phyloP scores from a whole-genome alignment of 2,329 filamentous ascomycete species.

The Lachnellula occidentalis region DNA sequence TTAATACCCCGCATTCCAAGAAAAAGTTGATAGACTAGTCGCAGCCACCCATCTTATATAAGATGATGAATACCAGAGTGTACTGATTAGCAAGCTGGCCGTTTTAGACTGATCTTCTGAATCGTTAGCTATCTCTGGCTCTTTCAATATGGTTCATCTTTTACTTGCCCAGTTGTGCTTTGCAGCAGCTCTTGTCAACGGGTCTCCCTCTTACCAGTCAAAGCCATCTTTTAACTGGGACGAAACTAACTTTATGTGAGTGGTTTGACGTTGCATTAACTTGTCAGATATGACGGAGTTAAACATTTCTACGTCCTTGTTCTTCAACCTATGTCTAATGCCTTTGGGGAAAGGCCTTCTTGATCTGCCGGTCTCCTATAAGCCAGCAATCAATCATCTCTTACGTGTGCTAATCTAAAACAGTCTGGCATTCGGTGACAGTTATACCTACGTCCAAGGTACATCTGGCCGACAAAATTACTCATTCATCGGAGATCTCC shows the following conservation, averaged over 20 bases:
- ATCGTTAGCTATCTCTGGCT: too few relatives aligned
- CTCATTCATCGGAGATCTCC: constrained; percentile 49
- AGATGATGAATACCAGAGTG: too few relatives aligned
- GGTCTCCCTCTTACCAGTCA: not conserved
- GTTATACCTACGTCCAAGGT: constrained; percentile 49
- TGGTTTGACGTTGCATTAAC: not conserved
- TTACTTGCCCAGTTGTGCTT: not conserved
- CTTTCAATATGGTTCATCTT: not conserved
- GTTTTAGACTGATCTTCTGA: too few relatives aligned
- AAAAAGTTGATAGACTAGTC: too few relatives aligned
- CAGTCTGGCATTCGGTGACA: constrained; percentile 45
- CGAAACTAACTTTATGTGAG: constrained; percentile 12
- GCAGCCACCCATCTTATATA: too few relatives aligned
- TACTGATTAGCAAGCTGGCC: too few relatives aligned
- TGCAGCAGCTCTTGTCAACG: not conserved
- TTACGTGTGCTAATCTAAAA: not conserved
- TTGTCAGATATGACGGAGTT: not conserved
- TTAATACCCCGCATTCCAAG: too few relatives aligned
- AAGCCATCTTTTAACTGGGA: constrained; percentile 12
- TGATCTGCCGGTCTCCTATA: too few relatives aligned
- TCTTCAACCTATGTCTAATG: not conserved
- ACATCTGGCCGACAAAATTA: constrained; percentile 44
- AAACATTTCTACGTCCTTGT: not conserved
- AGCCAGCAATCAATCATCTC: too few relatives aligned
- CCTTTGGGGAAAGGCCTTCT: not conserved